Evolutionary conservation across 345 rosid species (phyloP).

Genomic region (Raphanus sativus): DNA sequence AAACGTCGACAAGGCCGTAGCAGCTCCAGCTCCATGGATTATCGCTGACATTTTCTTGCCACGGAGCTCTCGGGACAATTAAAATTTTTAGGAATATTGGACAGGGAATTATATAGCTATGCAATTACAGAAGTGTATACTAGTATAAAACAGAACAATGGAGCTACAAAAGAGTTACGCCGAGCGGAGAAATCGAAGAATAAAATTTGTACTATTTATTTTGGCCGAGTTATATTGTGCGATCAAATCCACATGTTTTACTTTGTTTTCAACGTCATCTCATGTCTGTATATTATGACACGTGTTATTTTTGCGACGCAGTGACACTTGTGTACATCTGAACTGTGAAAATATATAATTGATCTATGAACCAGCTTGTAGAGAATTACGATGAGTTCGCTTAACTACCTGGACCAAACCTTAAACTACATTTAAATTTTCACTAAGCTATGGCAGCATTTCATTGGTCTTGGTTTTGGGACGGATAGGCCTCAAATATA

Average conservation of each 20-base stretch:
- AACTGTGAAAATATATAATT: neutral
- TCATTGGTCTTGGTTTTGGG: neutral
- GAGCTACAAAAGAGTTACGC: conserved; percentile 1
- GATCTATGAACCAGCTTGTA: neutral
- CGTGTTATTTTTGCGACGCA: fast-evolving
- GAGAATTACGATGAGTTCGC: neutral
- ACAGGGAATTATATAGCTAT: neutral
- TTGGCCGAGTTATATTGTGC: neutral
- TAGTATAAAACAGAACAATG: conserved; percentile 17
- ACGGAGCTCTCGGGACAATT: conserved; percentile 22
- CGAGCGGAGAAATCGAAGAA: conserved; percentile 38
- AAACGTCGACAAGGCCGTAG: conserved; percentile 50
- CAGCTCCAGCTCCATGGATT: conserved; percentile 65
- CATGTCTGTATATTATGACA: neutral
- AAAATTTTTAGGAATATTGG: neutral
- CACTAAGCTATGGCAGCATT: neutral
- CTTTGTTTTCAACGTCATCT: conserved; percentile 29
- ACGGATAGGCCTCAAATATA: neutral
- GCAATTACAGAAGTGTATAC: neutral
- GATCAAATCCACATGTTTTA: neutral
- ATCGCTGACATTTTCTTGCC: conserved; percentile 52
- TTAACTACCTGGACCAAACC: conserved; percentile 17
- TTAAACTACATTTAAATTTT: neutral
- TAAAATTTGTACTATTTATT: neutral
- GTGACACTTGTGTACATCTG: neutral